Conservation (phyloP, 352 stramenopile species). For the Phytophthora fragariaefolia region DNA sequence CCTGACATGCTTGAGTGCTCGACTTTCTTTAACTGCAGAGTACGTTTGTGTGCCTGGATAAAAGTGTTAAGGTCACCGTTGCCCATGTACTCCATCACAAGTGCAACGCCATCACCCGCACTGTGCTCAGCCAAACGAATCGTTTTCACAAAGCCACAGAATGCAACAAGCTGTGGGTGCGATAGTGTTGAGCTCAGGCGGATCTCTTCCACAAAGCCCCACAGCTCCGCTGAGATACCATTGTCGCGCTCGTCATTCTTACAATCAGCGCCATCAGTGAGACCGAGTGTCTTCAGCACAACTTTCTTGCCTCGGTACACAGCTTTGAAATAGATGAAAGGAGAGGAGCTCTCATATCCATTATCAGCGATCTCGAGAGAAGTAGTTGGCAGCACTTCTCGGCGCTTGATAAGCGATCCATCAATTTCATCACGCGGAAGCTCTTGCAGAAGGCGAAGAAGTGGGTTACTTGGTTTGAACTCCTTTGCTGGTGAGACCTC, state of each 20-base stretch:
- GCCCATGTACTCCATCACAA: conserved; percentile 52
- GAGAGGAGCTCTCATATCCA: conserved; percentile 15
- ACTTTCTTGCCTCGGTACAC: conserved; percentile 26
- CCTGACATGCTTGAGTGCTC: background rate
- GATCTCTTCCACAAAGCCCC: conserved; percentile 37
- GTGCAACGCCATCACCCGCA: conserved; percentile 22
- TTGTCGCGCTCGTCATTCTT: background rate
- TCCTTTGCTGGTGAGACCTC: conserved; percentile 8
- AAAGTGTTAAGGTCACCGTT: conserved; percentile 48
- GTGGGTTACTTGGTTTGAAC: background rate
- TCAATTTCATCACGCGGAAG: conserved; percentile 26
- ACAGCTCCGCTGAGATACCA: conserved; percentile 9
- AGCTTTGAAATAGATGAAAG: conserved; percentile 40
- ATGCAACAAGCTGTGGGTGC: conserved; percentile 39
- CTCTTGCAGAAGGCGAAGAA: conserved; percentile 26
- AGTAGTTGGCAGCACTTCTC: conserved; percentile 3
- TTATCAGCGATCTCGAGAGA: background rate
- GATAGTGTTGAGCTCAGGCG: conserved; percentile 34
- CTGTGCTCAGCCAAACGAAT: conserved; percentile 2
- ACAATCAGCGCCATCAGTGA: background rate
- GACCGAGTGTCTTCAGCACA: conserved; percentile 28
- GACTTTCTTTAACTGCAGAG: conserved; percentile 14
- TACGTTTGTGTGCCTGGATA: conserved; percentile 40
- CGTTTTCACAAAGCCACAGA: conserved; percentile 36
- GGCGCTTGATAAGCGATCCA: conserved; percentile 14